Percentiles rank a stretch among this genome's conserved stretches.
phyloP scores from a whole-genome alignment of 108 stramenopile genomes.

The Nitzschia inconspicua region DNA sequence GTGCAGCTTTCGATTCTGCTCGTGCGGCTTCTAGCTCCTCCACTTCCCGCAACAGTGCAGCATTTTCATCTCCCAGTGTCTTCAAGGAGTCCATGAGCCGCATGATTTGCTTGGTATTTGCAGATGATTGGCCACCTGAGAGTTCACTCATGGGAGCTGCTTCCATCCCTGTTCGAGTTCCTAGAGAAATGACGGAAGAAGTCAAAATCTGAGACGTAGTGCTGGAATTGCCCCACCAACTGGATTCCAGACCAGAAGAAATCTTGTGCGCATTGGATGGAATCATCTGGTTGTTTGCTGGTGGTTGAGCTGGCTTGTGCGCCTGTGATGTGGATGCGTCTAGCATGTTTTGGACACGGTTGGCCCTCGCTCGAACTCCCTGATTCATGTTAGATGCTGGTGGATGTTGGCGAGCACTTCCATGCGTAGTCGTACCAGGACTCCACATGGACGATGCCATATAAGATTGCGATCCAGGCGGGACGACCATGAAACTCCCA shows the following conservation, averaged over 20 bases:
- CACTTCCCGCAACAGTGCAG: conserved; percentile 71
- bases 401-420: conserved; percentile 21
- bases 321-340: conserved; percentile 26
- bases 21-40: conserved; percentile 75
- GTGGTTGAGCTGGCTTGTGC: conserved; percentile 20
- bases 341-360: conserved; percentile 69
- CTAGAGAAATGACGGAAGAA: conserved; percentile 53
- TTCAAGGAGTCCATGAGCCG: conserved; percentile 82
- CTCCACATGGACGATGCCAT: conserved; percentile 64
- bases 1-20: conserved; percentile 68
- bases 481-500: conserved; percentile 83
- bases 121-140: conserved; percentile 6
- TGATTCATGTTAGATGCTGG: conserved; percentile 5
- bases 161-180: conserved; percentile 16
- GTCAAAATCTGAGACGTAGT: conserved; percentile 52
- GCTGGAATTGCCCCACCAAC: conserved; percentile 81
- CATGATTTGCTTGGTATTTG: conserved; percentile 82
- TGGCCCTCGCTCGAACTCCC: conserved; percentile 63
- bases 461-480: conserved; percentile 64
- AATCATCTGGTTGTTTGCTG: conserved; percentile 5
- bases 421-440: conserved; percentile 14
- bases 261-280: background rate
- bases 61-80: conserved; percentile 84
- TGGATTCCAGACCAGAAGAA: conserved; percentile 59
- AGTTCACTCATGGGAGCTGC: conserved; percentile 3